Evolutionary conservation across 371 early-diverging fungal species (phyloP).

Genomic region (Apophysomyces variabilis): DNA sequence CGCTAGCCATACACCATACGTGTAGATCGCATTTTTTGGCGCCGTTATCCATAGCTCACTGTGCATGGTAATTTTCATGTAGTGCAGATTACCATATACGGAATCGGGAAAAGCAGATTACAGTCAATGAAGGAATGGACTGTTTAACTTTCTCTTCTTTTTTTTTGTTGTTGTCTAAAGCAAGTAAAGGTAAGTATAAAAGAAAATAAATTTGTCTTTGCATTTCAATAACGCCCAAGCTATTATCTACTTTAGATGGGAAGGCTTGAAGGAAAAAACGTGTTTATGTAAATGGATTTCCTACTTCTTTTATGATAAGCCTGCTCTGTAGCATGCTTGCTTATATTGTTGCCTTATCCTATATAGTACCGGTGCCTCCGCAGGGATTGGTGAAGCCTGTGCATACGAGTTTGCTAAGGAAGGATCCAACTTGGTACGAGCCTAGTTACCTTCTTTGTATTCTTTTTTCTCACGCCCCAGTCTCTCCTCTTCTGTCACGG

Average conservation of each 20-base stretch:
- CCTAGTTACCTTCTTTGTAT: background rate
- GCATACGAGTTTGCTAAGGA: conserved; percentile 86
- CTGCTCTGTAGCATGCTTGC: no score
- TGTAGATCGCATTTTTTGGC: no score
- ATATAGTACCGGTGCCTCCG: conserved; percentile 87
- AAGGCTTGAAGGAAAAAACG: conserved; percentile 59
- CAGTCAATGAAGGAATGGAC: background rate
- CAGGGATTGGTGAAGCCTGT: conserved; percentile 89
- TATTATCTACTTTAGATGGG: conserved; percentile 23
- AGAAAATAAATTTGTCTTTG: background rate
- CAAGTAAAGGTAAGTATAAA: background rate
- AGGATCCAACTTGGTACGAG: conserved; percentile 73
- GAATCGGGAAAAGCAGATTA: conserved; percentile 6
- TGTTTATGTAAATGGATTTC: conserved; percentile 51
- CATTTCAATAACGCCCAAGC: background rate
- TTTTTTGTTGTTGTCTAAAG: conserved; percentile 5
- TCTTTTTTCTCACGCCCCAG: background rate
- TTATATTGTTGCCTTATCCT: no score
- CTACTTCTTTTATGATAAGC: background rate
- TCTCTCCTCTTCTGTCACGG: background rate
- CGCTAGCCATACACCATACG: no score
- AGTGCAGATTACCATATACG: no score
- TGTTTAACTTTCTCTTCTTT: conserved; percentile 6
- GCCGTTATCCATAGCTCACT: no score
- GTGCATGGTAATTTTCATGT: no score